These are phyloP conservation scores for Boletus bicolor DNA, from an alignment of 768 basidiomycete genomes.

Conservation along the genomic window DNA sequence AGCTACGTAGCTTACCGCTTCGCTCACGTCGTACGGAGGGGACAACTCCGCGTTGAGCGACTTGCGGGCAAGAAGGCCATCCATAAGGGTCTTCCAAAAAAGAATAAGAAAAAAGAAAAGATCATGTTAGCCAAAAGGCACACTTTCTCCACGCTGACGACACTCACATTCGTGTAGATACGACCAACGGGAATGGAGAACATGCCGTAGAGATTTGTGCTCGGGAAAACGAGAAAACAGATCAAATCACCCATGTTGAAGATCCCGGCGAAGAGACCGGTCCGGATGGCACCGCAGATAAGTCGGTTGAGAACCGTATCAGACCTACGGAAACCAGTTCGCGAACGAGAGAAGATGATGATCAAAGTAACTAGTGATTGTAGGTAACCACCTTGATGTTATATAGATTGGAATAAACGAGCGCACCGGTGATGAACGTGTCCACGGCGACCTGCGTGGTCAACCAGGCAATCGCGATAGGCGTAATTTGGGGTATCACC, in stretches of 20 bases:
- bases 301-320: constrained; percentile 37
- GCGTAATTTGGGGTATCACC: constrained; percentile 39
- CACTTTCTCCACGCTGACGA: neutral
- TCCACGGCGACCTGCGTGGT: constrained; percentile 44
- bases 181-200: constrained; percentile 41
- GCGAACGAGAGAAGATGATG: constrained; percentile 18
- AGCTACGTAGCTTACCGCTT: neutral
- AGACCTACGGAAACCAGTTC: constrained; percentile 50
- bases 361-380: constrained; percentile 16
- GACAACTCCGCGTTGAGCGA: neutral
- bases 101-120: too few relatives aligned
- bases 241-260: constrained; percentile 37
- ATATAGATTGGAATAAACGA: too few relatives aligned
- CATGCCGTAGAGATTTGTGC: constrained; percentile 35
- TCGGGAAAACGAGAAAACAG: constrained; percentile 26
- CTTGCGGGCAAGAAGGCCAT: constrained; percentile 4
- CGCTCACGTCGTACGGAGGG: neutral
- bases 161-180: constrained; percentile 45
- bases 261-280: neutral
- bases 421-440: constrained; percentile 41
- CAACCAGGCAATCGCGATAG: constrained; percentile 46
- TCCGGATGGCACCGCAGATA: constrained; percentile 10
- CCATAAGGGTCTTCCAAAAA: neutral
- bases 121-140: too few relatives aligned
- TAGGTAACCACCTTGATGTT: neutral